Evolutionary conservation across 495 filamentous ascomycete genomes (phyloP), one percentile per base, ranked within the genome.

Genomic region (Diplogelasinospora grovesii): DNA sequence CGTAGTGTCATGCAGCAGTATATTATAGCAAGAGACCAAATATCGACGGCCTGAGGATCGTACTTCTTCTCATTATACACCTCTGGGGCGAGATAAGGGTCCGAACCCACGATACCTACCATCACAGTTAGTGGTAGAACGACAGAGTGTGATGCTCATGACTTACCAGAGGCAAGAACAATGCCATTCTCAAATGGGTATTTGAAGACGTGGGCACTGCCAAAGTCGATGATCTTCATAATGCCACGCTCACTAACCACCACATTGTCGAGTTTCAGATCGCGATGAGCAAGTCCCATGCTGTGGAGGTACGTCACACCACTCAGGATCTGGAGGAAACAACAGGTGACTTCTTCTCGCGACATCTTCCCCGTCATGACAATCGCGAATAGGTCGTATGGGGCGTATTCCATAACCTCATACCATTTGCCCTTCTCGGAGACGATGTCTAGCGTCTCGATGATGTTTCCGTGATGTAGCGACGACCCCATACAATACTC

Each of bases 281-380:
- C 92, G 20, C 92, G 79, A 68, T 99, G 92, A 9, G 93, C 88
- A 25, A 99, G 67, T 5, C 92, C 92, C 83, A 95, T 95, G 54
- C 83, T 84, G 59, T 99, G 92, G 43, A 99, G 69, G 54, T 96
- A 99, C n/a, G 85, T 84, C n/a, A 97, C 88, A 25, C 92, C 92
- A 52, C 78, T 92, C 40, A 99, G 68, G 45, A 99, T 95, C 61
- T 99, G 92, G 51, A 95, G 74, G 55, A 95, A 96, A 36, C 79
- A 81, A 60, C 92, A 99, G 2, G 77, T 79, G 38, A 96, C 74
- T 63, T 99, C 92, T 43, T 93, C 85, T 39, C 88, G 81, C 26
- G 76, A 76, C 92, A 99, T 99, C 65, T 92, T 97, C 13, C 92
- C 92, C 0, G 92, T 97, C 92, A 99, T 99, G 47, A 99, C 92